Conservation (phyloP, 257 asterid species). For the Nicotiana otophora region DNA sequence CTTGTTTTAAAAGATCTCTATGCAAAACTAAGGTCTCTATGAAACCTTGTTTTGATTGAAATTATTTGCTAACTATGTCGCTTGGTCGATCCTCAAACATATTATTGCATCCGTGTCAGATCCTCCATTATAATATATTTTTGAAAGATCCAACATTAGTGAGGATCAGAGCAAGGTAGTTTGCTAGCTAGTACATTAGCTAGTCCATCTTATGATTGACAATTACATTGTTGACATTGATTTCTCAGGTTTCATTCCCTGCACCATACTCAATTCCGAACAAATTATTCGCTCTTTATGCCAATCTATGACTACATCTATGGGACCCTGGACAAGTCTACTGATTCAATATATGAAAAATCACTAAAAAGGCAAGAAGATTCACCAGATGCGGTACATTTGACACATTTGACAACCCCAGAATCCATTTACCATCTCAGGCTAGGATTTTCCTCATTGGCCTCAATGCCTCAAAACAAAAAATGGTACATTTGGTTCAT, state of each 20-base stretch:
- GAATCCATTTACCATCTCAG: slow-evolving; percentile 51
- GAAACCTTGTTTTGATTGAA: not conserved
- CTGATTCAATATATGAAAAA: slow-evolving; percentile 27
- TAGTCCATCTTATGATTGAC: not conserved
- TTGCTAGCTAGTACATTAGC: too few relatives aligned
- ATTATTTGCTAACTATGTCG: not conserved
- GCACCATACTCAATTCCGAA: slow-evolving; percentile 66
- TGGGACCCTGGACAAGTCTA: slow-evolving; percentile 45
- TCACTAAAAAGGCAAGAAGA: slow-evolving; percentile 39
- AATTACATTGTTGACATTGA: not conserved
- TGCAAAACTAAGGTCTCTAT: not conserved
- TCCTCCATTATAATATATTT: not conserved
- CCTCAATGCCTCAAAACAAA: slow-evolving; percentile 39
- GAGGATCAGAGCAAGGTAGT: not conserved
- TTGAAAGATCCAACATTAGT: not conserved
- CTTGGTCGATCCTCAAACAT: not conserved
- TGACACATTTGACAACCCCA: slow-evolving; percentile 57
- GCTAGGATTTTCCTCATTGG: slow-evolving; percentile 50
- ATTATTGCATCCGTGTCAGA: not conserved
- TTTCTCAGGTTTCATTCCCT: slow-evolving; percentile 51
- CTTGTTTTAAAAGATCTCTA: too few relatives aligned
- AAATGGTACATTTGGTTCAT: slow-evolving; percentile 14
- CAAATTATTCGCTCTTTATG: slow-evolving; percentile 57
- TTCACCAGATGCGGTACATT: slow-evolving; percentile 42
- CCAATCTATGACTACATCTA: slow-evolving; percentile 55